Evolutionary conservation across 768 basidiomycete genomes (phyloP), one percentile per base, ranked within the genome.

Genomic region (Phaeolepiota aurea): DNA sequence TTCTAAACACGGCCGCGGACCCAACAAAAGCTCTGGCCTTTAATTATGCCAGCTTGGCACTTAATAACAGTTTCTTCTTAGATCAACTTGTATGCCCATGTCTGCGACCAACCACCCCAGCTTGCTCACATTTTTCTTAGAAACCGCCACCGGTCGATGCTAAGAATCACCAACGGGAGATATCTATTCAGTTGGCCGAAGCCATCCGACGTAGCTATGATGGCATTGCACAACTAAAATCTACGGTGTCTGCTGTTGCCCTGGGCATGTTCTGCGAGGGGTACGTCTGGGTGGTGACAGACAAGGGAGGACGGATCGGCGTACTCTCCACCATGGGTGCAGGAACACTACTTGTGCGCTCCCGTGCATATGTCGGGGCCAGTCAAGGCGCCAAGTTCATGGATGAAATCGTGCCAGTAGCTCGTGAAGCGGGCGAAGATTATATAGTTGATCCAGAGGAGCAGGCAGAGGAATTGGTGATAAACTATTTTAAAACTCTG

Each of bases 11-110:
- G 7, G 76, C 89, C 0, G 51, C 64, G 12, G 63, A 76, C 20
- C 74, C 74, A 32, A 65, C 74, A 16, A 63, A 77, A 39, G 71
- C 78, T 1, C 61, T 93, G 39, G 76, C 78, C 18, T 98, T 92
- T 62, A 94, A 87, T 61, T 91, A 93, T 54, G 91, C 93, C 3
- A 85, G 85, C 47, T 75, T 89, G 35, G 88, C 94, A 3, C 66
- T 97, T 46, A 99, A 98, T 65, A 98, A 96, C 60, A 80, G 81
- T 50, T 98, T 89, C 74, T 98, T 98, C 71, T 72, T 99, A 20
- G 75, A 87, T 48, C 72, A 71, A 43, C 70, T 99, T 28, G 94
- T 97, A 57, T 38, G 90, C 71, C 30, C 18, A 15, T 37, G 1
- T 43, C 20, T 4, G 7, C 32, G 5, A 23, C 23, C 39, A n/a